Evolutionary conservation across 805 yeast species (phyloP), one percentile per base, ranked within the genome.

Genomic region (Cyberlindnera maritima): DNA sequence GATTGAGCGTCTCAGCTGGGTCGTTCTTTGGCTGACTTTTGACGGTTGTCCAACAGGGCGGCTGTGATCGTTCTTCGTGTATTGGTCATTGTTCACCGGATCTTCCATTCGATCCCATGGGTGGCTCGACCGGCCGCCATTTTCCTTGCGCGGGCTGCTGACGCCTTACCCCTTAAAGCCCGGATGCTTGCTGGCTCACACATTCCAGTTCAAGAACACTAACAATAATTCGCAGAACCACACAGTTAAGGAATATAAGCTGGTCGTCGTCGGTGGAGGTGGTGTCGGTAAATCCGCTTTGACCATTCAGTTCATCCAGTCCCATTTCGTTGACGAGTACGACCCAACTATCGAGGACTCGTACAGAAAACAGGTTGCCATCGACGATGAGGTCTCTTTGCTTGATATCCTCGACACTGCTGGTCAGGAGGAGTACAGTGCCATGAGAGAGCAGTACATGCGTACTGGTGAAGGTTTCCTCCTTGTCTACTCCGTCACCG

Each of bases 201-300:
- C 37, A 34, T 34, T 34, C 37, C 21, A 12, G 21, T 5, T 8
- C 25, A 7, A 6, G 37, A 35, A 19, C 19, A 35, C 37, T 35
- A 35, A 35, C 37, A n/a, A 35, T 7, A 34, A 9, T 5, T 11
- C 13, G 4, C 35, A 57, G 55, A 58, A 49, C 41, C 63, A 59
- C 36, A 68, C 65, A 39, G 74, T 79, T 47, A 77, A 85, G 66
- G 97, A 91, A 67, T 92, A 83, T 66, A 90, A 95, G 64, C 70
- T 94, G 49, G 99, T 94, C 4, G 97, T 92, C 38, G 97, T 92
- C 47, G 99, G 98, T 47, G 97, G 97, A 34, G 98, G 98, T 63
- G 97, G 97, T 69, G 99, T 94, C 46, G 99, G 99, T 70, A 94
- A 94, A 67, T 85, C 96, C 20, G 98, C 99, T 6, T 72, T 94